These are phyloP conservation scores for Beauveria medogensis DNA, from an alignment of 2,329 filamentous ascomycete species.

Conservation along the genomic window DNA sequence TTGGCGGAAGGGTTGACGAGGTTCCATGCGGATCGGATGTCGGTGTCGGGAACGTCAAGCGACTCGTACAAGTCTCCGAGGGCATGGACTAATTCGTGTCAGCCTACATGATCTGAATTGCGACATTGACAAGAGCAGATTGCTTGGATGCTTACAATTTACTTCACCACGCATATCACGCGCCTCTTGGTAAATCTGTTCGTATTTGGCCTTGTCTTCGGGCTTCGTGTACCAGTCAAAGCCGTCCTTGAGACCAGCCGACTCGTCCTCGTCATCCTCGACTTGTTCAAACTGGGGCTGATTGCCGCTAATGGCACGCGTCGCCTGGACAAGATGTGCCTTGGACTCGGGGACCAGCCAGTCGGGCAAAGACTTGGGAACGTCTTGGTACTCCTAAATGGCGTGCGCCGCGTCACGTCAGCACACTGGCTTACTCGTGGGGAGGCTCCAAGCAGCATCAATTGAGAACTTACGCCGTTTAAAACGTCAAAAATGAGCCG, in stretches of 20 bases:
- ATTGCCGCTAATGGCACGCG: slow-evolving; percentile 67
- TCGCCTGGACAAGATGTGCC: slow-evolving; percentile 80
- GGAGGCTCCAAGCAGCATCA: background rate
- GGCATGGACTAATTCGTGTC: slow-evolving; percentile 51
- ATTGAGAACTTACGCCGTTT: slow-evolving; percentile 66
- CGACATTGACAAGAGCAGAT: background rate
- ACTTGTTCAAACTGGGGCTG: slow-evolving; percentile 79
- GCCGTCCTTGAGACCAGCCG: slow-evolving; percentile 80
- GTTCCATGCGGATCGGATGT: slow-evolving; percentile 92
- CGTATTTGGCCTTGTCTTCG: slow-evolving; percentile 83
- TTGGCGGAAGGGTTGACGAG: slow-evolving; percentile 86
- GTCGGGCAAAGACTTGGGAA: slow-evolving; percentile 79
- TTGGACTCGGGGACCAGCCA: slow-evolving; percentile 97
- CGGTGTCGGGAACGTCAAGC: slow-evolving; percentile 64
- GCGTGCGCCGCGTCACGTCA: slow-evolving; percentile 11
- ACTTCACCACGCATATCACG: slow-evolving; percentile 80
- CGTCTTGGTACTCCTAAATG: slow-evolving; percentile 73
- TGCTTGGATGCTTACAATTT: slow-evolving; percentile 49
- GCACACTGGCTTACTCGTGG: background rate
- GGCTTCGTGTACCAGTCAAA: slow-evolving; percentile 99
- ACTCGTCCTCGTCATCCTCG: slow-evolving; percentile 68
- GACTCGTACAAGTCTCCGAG: slow-evolving; percentile 80
- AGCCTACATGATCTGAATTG: background rate
- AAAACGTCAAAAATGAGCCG: slow-evolving; percentile 93
- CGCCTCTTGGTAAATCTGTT: slow-evolving; percentile 93